phyloP scores from a whole-genome alignment of 73 alveolate genomes.

The Symbiodinium natans region DNA sequence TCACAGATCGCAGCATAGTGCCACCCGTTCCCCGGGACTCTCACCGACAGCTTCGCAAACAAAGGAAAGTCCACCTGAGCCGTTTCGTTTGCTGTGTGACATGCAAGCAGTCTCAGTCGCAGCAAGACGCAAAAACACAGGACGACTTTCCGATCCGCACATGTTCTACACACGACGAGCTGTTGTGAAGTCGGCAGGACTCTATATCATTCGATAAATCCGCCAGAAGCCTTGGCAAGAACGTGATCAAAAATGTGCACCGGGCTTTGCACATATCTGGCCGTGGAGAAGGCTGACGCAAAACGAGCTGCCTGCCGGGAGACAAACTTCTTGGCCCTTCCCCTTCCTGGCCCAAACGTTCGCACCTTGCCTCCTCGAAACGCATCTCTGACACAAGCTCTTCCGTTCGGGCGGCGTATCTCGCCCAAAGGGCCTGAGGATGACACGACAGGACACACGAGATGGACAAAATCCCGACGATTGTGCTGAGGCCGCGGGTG shows the following conservation, averaged over 20 bases:
- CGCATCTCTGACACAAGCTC: constrained; percentile 52
- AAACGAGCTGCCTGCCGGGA: constrained; percentile 46
- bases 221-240: no score
- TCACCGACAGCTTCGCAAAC: constrained; percentile 82
- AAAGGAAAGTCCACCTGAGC: constrained; percentile 65
- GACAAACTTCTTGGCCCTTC: no score
- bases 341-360: no score
- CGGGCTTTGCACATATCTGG: constrained; percentile 25
- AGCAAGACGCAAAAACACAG: no score
- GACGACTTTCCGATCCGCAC: no score
- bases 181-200: no score
- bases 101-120: neutral
- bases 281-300: constrained; percentile 76
- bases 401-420: constrained; percentile 29
- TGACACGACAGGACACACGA: neutral
- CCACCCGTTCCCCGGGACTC: no score
- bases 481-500: neutral
- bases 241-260: no score
- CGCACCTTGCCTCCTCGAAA: constrained; percentile 35
- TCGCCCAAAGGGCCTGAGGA: constrained; percentile 47
- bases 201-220: no score
- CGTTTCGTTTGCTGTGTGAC: neutral
- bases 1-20: no score
- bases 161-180: no score
- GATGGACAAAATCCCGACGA: no score